Conservation (phyloP, 148 eudicot species). For the Rhododendron simsii region DNA sequence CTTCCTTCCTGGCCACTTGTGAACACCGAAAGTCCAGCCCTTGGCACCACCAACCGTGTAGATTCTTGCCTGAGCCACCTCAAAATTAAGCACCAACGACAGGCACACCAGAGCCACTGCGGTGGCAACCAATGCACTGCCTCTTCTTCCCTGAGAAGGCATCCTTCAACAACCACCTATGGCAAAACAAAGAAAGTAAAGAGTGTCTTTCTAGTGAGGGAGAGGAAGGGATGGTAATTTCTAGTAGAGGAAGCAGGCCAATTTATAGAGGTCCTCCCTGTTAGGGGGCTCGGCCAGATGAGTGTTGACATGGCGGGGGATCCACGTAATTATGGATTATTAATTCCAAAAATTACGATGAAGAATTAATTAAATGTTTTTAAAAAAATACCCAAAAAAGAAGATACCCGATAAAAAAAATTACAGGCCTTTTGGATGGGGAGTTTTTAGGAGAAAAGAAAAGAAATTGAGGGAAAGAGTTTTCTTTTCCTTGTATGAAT, state of each 20-base stretch:
- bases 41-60: conserved; percentile 45
- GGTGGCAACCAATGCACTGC: conserved; percentile 37
- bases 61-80: conserved; percentile 17
- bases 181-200: not conserved
- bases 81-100: conserved; percentile 12
- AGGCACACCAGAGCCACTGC: conserved; percentile 6
- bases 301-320: not conserved
- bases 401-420: no score
- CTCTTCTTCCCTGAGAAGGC: conserved; percentile 40
- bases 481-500: no score
- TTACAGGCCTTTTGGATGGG: no score
- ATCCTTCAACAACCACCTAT: conserved; percentile 1
- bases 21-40: conserved; percentile 41
- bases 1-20: conserved; percentile 42
- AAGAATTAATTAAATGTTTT: no score
- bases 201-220: not conserved
- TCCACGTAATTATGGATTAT: no score
- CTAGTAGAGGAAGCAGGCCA: not conserved
- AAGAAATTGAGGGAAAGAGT: no score
- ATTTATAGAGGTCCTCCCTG: not conserved
- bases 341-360: no score
- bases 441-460: no score
- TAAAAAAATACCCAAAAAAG: no score
- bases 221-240: not conserved
- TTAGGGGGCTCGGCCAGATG: not conserved